Base-by-base conservation (phyloP, 176 grass and related monocot genomes). In the Triticum timopheevii region DNA sequence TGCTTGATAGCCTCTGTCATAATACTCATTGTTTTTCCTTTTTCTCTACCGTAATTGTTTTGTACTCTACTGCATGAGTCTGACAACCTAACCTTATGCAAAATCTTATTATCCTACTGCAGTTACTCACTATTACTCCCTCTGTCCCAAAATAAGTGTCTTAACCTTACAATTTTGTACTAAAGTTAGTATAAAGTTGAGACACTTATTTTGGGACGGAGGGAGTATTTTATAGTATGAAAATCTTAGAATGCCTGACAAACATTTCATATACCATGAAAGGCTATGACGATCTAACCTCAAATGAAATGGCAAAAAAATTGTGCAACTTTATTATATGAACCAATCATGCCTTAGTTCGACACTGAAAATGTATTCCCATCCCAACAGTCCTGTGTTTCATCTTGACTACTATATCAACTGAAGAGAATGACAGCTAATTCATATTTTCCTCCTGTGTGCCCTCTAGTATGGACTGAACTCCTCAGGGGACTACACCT, bases 391-490 rank as follows among this genome's bases (percentile, higher is more conserved):
- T 24, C 65, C 5, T 83, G 65, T 58, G 24, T 71, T 76, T 75
- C 58, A 31, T 40, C 17, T 22, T 76, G 10, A 42, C 24, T 63
- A 44, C 34, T 30, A 13, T 17, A 59, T 36, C 20, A 59, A 27
- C 58, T 40, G 5, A 56, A 56, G 39, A 63, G 9, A n/a, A 50
- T 62, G 40, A 0, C 44, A 63, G 79, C 54, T 81, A 49, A 81
- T 81, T 44, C 0, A 8, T 33, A 23, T 79, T 82, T 54, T 19
- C 50, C 50, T 54, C 50, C 16, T 54, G 6, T 7, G 50, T 19
- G 50, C 35, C 28, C 27, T 89, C 49, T 25, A 86, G 88, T 90
- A 86, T 35, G 88, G 88, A 13, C 82, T 90, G 79, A 86, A 50
- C 72, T 75, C 81, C 83, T 82, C 88, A 6, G 77, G n/a, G 9